Evolutionary conservation across 2,329 filamentous ascomycete genomes (phyloP).

Genomic region (Colletotrichum tanaceti): DNA sequence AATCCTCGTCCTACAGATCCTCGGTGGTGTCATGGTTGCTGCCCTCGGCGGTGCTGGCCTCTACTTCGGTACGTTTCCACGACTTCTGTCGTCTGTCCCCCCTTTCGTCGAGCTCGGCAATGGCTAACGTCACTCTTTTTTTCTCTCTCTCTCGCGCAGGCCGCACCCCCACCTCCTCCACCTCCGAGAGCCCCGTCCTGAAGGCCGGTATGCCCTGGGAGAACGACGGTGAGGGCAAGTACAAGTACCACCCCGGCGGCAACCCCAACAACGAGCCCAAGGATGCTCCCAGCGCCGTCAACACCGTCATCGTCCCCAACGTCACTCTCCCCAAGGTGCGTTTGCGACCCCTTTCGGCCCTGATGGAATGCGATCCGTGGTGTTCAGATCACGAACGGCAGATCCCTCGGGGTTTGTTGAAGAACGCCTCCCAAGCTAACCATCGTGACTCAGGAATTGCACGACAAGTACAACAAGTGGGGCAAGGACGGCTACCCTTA

Average conservation of each 20-base stretch:
- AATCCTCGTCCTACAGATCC: slow-evolving; percentile 69
- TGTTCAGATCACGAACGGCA: background rate
- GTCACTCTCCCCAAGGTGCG: slow-evolving; percentile 90
- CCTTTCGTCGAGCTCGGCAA: slow-evolving; percentile 41
- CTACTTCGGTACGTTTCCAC: slow-evolving; percentile 76
- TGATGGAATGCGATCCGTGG: background rate
- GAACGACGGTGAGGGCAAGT: slow-evolving; percentile 69
- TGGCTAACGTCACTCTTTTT: background rate
- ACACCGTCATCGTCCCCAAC: slow-evolving; percentile 93
- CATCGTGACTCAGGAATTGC: slow-evolving; percentile 73
- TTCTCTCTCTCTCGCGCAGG: slow-evolving; percentile 59
- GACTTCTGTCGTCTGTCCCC: background rate
- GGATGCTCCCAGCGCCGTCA: slow-evolving; percentile 94
- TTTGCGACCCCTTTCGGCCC: slow-evolving; percentile 1
- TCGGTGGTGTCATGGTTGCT: slow-evolving; percentile 90
- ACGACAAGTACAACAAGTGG: slow-evolving; percentile 99
- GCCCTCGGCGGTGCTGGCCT: slow-evolving; percentile 89
- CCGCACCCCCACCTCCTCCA: slow-evolving; percentile 84
- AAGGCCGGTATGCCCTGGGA: slow-evolving; percentile 93
- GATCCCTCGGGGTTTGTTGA: background rate
- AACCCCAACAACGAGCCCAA: slow-evolving; percentile 79
- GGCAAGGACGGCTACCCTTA: slow-evolving; percentile 92
- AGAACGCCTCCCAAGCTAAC: slow-evolving; percentile 31
- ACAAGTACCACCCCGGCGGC: slow-evolving; percentile 87
- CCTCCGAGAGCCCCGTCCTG: slow-evolving; percentile 84